phyloP scores from a whole-genome alignment of 2,329 filamentous ascomycete genomes.

The Triangularia setosa region DNA sequence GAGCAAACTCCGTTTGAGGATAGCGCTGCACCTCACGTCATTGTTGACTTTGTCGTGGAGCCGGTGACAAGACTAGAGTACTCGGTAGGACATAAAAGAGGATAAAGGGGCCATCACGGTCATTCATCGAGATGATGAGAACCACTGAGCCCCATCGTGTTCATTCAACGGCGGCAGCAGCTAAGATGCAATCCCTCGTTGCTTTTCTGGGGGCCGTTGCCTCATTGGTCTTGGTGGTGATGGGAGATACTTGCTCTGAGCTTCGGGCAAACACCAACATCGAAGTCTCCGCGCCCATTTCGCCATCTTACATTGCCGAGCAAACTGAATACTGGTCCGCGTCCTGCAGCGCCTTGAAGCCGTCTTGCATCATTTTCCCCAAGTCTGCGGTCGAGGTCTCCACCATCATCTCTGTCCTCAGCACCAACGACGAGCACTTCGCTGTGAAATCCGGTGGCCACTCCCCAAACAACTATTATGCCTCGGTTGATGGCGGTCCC shows the following conservation, averaged over 20 bases:
- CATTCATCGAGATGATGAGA: background rate
- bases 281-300: conserved; percentile 13
- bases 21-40: background rate
- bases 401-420: conserved; percentile 16
- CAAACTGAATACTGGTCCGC: conserved; percentile 25
- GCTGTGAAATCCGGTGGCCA: conserved; percentile 56
- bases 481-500: conserved; percentile 47
- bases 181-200: conserved; percentile 6
- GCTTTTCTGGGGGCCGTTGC: conserved; percentile 1
- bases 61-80: background rate
- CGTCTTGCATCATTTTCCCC: conserved; percentile 24
- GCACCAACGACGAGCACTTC: conserved; percentile 35
- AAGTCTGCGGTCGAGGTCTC: conserved; percentile 20
- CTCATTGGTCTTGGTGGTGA: background rate
- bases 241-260: conserved; percentile 18
- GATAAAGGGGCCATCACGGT: background rate
- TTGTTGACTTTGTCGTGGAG: background rate
- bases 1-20: background rate
- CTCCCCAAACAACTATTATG: conserved; percentile 50
- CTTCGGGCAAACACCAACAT: conserved; percentile 16
- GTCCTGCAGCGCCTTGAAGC: conserved; percentile 20
- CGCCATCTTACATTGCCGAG: conserved; percentile 14
- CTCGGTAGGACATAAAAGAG: background rate
- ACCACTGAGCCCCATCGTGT: background rate
- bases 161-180: background rate